A percentile compares a stretch with the other conserved stretches of the same genome.
These are phyloP conservation scores for Tetracladium maxilliforme DNA, from an alignment of 2,329 filamentous ascomycete genomes.

Conservation along the genomic window DNA sequence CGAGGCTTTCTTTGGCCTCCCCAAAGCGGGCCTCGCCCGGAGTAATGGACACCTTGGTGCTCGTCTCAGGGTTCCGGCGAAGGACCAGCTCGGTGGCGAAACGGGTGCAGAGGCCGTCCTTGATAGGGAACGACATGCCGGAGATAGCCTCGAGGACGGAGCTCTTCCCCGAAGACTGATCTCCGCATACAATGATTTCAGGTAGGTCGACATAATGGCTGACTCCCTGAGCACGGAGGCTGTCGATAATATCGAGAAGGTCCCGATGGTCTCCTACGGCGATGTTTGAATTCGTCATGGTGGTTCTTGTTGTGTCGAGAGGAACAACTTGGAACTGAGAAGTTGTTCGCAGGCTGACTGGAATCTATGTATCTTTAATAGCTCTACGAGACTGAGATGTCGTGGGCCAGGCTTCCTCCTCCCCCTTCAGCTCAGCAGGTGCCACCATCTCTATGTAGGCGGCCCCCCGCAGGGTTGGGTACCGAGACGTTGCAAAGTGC, in stretches of 20 bases:
- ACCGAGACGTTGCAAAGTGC: too few relatives aligned
- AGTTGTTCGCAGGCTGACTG: too few relatives aligned
- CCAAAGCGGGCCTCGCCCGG: constrained; percentile 1
- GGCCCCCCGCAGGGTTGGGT: too few relatives aligned
- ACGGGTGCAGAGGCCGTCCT: constrained; percentile 22
- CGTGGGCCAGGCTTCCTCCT: too few relatives aligned
- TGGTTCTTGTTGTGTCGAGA: too few relatives aligned
- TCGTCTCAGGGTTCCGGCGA: constrained; percentile 5
- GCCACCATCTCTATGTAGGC: too few relatives aligned
- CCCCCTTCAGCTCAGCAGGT: too few relatives aligned
- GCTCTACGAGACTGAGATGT: too few relatives aligned
- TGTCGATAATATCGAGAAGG: constrained; percentile 11
- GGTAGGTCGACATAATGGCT: constrained; percentile 12
- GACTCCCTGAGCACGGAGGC: constrained; percentile 11
- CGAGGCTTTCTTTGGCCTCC: constrained; percentile 3
- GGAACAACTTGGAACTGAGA: too few relatives aligned
- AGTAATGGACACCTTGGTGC: constrained; percentile 2
- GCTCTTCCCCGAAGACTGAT: constrained; percentile 22
- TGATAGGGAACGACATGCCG: constrained; percentile 20
- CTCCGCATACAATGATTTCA: constrained; percentile 20
- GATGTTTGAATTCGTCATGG: too few relatives aligned
- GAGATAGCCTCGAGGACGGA: constrained; percentile 19
- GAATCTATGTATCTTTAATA: too few relatives aligned
- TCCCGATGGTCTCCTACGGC: constrained; percentile 11
- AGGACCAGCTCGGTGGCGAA: constrained; percentile 26